Percentiles rank a stretch among this genome's conserved stretches.
Conservation (phyloP, 1,284 basidiomycete species). For the Heterobasidion parviporum region DNA sequence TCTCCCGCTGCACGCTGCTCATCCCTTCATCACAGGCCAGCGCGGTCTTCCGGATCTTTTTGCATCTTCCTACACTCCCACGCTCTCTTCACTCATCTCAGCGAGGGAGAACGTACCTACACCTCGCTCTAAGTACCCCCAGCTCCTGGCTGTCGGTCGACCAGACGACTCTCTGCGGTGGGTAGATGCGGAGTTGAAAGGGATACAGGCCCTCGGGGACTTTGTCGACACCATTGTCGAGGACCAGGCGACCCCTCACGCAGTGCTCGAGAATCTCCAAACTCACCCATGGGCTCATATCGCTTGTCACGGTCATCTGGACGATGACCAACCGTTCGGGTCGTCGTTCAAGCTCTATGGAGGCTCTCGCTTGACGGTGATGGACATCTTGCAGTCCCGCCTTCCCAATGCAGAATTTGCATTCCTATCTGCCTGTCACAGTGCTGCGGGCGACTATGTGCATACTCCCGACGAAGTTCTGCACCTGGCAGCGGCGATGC, state of each 20-base stretch:
- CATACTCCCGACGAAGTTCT: slow-evolving; percentile 1
- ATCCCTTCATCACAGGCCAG: slow-evolving; percentile 12
- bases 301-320: slow-evolving; percentile 7
- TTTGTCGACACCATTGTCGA: background rate
- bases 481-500: background rate
- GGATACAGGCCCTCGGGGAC: background rate
- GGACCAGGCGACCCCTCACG: background rate
- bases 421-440: slow-evolving; percentile 10
- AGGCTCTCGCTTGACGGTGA: slow-evolving; percentile 1
- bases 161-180: slow-evolving; percentile 20
- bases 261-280: slow-evolving; percentile 3
- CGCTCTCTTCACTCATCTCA: slow-evolving; percentile 23
- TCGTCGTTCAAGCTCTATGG: slow-evolving; percentile 6
- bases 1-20: slow-evolving; percentile 34
- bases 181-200: slow-evolving; percentile 2
- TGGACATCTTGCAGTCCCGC: slow-evolving; percentile 3
- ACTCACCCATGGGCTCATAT: slow-evolving; percentile 5
- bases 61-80: slow-evolving; percentile 30
- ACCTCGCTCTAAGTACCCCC: slow-evolving; percentile 9
- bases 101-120: slow-evolving; percentile 4
- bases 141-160: slow-evolving; percentile 11
- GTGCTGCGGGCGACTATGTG: background rate
- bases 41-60: slow-evolving; percentile 19
- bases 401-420: slow-evolving; percentile 9
- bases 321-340: slow-evolving; percentile 4